Evolutionary conservation across 2,329 filamentous ascomycete genomes (phyloP).

Genomic region (Coniella vitis): DNA sequence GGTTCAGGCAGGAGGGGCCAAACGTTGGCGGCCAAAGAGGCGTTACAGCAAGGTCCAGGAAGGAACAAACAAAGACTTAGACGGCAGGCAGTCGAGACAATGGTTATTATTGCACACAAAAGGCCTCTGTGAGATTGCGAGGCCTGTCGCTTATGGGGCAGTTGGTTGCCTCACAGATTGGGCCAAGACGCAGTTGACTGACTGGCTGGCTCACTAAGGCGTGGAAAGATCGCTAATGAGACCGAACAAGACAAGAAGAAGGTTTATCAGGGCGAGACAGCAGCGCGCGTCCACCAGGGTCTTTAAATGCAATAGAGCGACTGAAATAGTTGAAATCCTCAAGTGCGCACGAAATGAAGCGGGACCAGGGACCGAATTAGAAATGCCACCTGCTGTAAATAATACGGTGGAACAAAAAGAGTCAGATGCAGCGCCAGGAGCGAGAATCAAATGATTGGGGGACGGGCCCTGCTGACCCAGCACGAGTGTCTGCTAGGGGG

Average conservation of each 20-base stretch:
- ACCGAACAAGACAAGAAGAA: no score
- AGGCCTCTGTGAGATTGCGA: neutral
- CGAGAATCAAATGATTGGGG: constrained; percentile 5
- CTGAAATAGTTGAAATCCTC: neutral
- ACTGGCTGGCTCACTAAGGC: neutral
- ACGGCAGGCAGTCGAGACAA: neutral
- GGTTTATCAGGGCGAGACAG: no score
- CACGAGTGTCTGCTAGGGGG: constrained; percentile 7
- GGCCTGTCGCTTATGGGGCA: neutral
- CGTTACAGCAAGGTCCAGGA: neutral
- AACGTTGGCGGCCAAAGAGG: constrained; percentile 3
- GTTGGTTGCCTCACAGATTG: neutral
- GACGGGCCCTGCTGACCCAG: constrained; percentile 16
- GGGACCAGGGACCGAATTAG: constrained; percentile 18
- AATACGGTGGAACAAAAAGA: constrained; percentile 12
- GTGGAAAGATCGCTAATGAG: no score
- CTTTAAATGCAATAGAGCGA: neutral
- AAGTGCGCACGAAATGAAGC: neutral
- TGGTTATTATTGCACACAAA: neutral
- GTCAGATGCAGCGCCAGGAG: constrained; percentile 16
- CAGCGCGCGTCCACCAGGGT: neutral
- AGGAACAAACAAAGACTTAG: neutral
- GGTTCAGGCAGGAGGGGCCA: neutral
- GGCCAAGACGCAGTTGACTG: neutral
- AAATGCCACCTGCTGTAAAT: constrained; percentile 8